Conservation (phyloP, 345 rosid species). For the Cardamine resedifolia region DNA sequence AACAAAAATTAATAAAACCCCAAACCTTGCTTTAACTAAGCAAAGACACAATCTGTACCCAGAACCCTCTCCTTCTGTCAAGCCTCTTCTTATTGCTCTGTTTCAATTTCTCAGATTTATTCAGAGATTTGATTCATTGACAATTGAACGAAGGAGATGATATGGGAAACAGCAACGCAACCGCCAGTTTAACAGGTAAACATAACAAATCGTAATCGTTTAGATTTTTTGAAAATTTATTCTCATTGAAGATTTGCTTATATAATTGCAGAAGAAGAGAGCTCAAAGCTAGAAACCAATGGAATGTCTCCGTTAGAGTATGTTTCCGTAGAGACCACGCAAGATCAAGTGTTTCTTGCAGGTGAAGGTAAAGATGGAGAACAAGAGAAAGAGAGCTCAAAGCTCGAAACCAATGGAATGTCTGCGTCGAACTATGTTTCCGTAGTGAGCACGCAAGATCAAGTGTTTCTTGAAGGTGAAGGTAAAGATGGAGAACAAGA, state of each 20-base stretch:
- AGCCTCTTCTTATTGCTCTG: slow-evolving; percentile 15
- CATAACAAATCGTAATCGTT: not conserved
- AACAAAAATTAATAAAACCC: slow-evolving; percentile 2
- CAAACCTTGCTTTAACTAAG: slow-evolving; percentile 25
- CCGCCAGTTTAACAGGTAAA: slow-evolving; percentile 26
- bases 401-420: not conserved
- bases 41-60: not conserved
- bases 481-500: not conserved
- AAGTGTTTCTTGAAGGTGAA: slow-evolving; percentile 20
- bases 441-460: slow-evolving; percentile 15
- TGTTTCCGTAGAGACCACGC: not conserved
- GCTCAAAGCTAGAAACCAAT: slow-evolving; percentile 1
- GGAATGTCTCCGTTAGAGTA: not conserved
- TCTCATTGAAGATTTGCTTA: not conserved
- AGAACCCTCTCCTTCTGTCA: not conserved
- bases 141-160: slow-evolving; percentile 21
- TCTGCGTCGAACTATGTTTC: not conserved
- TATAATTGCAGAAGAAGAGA: slow-evolving; percentile 33
- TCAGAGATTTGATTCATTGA: slow-evolving; percentile 10
- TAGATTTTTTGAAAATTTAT: not conserved
- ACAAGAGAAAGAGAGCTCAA: not conserved
- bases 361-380: slow-evolving; percentile 18
- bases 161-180: slow-evolving; percentile 40
- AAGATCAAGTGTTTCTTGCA: slow-evolving; percentile 23
- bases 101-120: not conserved